Evolutionary conservation across 2,329 filamentous ascomycete species (phyloP).

Genomic region (Pseudogymnoascus sp.): DNA sequence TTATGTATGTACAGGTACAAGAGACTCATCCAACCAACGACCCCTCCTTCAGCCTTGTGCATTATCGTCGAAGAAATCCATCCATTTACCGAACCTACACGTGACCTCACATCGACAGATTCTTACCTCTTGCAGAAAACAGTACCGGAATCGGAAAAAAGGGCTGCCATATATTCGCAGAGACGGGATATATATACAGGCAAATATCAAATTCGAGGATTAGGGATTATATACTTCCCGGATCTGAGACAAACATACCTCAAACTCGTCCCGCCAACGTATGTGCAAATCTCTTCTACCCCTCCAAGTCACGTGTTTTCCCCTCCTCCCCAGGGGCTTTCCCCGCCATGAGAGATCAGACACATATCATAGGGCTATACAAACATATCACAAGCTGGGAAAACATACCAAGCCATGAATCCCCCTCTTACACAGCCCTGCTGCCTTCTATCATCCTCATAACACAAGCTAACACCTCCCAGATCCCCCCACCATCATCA

Average conservation of each 20-base stretch:
- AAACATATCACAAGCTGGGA: no score
- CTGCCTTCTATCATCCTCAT: background rate
- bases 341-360: background rate
- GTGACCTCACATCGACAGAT: background rate
- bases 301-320: background rate
- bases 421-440: background rate
- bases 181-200: background rate
- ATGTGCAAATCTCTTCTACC: background rate
- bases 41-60: background rate
- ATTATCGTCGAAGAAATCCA: background rate
- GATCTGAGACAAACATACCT: background rate
- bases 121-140: background rate
- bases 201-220: background rate
- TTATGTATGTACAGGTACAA: background rate
- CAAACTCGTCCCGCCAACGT: background rate
- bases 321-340: background rate
- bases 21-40: background rate
- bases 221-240: background rate
- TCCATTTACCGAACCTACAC: background rate
- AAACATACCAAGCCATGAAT: background rate
- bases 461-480: background rate
- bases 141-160: background rate
- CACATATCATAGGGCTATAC: background rate
- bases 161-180: background rate
- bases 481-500: slow-evolving; percentile 12